These are phyloP conservation scores for Talaromyces amestolkiae DNA, from an alignment of 2,329 filamentous ascomycete genomes.

Conservation along the genomic window DNA sequence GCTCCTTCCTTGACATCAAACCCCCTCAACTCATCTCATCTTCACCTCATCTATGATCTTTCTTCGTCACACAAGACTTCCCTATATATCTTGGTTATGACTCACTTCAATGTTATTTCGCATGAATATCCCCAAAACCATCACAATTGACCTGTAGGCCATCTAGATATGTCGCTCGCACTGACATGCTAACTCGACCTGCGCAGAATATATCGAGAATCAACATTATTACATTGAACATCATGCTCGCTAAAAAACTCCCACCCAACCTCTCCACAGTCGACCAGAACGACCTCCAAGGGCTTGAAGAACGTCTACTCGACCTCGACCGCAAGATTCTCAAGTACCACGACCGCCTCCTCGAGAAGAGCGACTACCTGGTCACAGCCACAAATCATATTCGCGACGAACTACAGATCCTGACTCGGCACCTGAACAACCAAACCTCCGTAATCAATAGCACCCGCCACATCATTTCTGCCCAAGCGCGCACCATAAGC, in stretches of 20 bases:
- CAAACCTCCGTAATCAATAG: background rate
- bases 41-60: background rate
- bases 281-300: background rate
- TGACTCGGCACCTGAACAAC: background rate
- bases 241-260: background rate
- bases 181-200: no score
- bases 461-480: background rate
- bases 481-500: constrained; percentile 4
- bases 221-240: background rate
- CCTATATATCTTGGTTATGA: background rate
- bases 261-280: background rate
- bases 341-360: background rate
- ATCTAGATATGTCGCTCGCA: no score
- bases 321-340: background rate
- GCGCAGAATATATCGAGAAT: background rate
- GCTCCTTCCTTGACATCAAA: background rate
- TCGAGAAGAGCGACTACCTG: constrained; percentile 1
- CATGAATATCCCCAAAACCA: constrained; percentile 5
- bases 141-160: no score
- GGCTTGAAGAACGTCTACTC: background rate
- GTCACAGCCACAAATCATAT: background rate
- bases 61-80: background rate
- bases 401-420: background rate
- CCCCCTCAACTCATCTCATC: background rate
- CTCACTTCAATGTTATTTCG: background rate